Evolutionary conservation across 164 flowering plant genomes (phyloP).

Genomic region (Tinospora cordifolia): DNA sequence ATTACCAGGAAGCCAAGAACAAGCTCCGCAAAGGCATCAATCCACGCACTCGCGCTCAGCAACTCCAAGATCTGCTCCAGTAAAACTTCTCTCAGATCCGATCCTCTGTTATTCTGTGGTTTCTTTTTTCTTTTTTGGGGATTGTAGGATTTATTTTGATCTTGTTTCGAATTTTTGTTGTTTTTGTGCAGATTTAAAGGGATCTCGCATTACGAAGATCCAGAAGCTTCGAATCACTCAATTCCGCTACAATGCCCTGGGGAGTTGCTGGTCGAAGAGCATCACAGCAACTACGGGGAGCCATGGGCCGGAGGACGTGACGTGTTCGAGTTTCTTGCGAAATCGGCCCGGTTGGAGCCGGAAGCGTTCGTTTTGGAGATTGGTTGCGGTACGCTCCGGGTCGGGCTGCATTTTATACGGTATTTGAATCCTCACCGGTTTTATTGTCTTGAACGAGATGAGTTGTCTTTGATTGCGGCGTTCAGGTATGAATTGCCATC

Average conservation of each 20-base stretch:
- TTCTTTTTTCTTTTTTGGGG: too few relatives aligned
- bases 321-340: conserved; percentile 87
- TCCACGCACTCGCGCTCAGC: conserved; percentile 80
- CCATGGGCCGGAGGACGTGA: conserved; percentile 99
- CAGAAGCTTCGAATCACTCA: conserved; percentile 57
- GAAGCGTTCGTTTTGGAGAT: conserved; percentile 71
- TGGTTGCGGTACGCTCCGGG: conserved; percentile 95
- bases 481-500: conserved; percentile 92
- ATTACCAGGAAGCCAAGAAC: conserved; percentile 25
- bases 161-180: neutral
- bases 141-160: too few relatives aligned
- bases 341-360: conserved; percentile 39
- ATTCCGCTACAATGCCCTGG: conserved; percentile 71
- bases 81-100: conserved; percentile 12
- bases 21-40: conserved; percentile 85
- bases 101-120: too few relatives aligned
- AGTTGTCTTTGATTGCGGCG: conserved; percentile 87
- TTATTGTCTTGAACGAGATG: conserved; percentile 87
- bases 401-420: conserved; percentile 83
- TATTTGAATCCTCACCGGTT: conserved; percentile 56
- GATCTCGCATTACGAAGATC: conserved; percentile 82
- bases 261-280: conserved; percentile 86
- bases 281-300: conserved; percentile 97
- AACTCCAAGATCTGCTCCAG: conserved; percentile 67
- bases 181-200: conserved; percentile 63